Evolutionary conservation across 345 rosid species (phyloP).

Genomic region (Adansonia digitata): DNA sequence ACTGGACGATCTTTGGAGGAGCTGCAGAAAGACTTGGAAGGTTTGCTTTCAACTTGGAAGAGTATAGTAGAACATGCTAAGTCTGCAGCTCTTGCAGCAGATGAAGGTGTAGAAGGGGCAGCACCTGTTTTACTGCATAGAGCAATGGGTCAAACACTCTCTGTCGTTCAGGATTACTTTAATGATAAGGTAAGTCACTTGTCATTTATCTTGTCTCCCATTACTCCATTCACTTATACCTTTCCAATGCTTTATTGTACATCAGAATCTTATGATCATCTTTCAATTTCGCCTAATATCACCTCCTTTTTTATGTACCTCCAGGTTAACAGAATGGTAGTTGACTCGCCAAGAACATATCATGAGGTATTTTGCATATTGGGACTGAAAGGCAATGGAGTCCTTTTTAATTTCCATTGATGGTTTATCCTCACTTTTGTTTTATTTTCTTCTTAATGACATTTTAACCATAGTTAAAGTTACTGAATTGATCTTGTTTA

Average conservation of each 20-base stretch:
- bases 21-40: conserved; percentile 80
- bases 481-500: neutral
- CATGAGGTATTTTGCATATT: conserved; percentile 68
- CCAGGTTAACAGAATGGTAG: conserved; percentile 85
- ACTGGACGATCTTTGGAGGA: conserved; percentile 84
- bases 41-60: conserved; percentile 88
- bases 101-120: conserved; percentile 92
- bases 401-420: neutral
- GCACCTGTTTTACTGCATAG: conserved; percentile 80
- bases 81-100: conserved; percentile 93
- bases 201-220: neutral
- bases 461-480: neutral
- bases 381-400: conserved; percentile 1
- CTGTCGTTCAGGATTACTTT: conserved; percentile 95
- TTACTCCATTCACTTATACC: conserved; percentile 1
- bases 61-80: conserved; percentile 78
- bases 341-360: conserved; percentile 91
- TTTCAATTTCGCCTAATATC: neutral
- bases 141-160: conserved; percentile 97
- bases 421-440: neutral
- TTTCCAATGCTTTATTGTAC: conserved; percentile 7
- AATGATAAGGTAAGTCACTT: conserved; percentile 54
- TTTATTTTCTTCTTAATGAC: neutral
- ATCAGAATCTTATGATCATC: conserved; percentile 1
- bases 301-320: conserved; percentile 4